A percentile compares a stretch with the other conserved stretches of the same genome.
Conservation (phyloP, 2,329 filamentous ascomycete genomes). For the Knoxdaviesia proteae region DNA sequence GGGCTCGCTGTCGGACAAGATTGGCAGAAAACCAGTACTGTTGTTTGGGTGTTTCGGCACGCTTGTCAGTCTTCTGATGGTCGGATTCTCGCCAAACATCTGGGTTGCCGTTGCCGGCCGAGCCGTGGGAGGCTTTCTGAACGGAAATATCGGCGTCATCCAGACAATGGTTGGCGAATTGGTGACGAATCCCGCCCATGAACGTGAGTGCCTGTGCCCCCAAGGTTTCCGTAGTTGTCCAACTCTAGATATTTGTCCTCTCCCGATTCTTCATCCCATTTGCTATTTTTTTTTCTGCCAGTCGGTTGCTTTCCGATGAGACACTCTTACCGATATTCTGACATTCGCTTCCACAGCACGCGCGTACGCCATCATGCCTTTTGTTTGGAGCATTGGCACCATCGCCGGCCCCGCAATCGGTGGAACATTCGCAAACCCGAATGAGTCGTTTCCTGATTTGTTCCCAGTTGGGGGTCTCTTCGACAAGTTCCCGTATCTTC, state of each 20-base stretch:
- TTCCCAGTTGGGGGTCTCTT: conserved; percentile 55
- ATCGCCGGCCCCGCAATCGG: conserved; percentile 80
- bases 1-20: conserved; percentile 62
- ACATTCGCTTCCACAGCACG: conserved; percentile 31
- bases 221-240: neutral
- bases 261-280: neutral
- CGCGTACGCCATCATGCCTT: conserved; percentile 83
- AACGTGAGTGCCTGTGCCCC: conserved; percentile 36
- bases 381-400: conserved; percentile 79
- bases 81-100: conserved; percentile 66
- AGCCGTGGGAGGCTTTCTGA: conserved; percentile 60
- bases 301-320: neutral
- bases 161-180: conserved; percentile 89
- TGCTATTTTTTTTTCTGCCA: conserved; percentile 6
- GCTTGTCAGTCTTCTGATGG: conserved; percentile 60
- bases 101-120: conserved; percentile 64
- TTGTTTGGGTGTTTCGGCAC: conserved; percentile 66
- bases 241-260: neutral
- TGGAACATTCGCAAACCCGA: conserved; percentile 65
- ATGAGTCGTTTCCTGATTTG: conserved; percentile 46
- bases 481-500: conserved; percentile 60
- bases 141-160: conserved; percentile 80
- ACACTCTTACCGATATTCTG: neutral
- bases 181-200: conserved; percentile 64
- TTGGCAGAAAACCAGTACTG: conserved; percentile 71